A percentile compares a stretch with the other conserved stretches of the same genome.
phyloP scores from a whole-genome alignment of 257 asterid genomes.

The Rubia yunnanensis region DNA sequence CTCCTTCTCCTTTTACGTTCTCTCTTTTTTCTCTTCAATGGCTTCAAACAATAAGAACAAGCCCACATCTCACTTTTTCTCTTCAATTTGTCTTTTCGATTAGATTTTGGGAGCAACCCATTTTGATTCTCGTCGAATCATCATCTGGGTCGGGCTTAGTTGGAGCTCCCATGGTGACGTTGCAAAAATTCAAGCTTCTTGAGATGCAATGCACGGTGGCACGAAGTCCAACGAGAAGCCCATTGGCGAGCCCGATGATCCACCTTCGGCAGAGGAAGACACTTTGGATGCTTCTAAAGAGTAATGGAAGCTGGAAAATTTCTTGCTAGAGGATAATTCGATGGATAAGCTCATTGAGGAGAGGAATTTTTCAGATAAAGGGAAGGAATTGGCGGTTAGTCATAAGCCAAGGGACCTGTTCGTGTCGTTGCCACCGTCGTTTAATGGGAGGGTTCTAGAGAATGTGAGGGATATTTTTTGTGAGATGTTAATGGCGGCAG shows the following conservation, averaged over 20 bases:
- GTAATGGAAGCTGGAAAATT: conserved; percentile 19
- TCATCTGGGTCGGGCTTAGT: background rate
- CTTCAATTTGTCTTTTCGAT: too few relatives aligned
- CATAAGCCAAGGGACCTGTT: conserved; percentile 26
- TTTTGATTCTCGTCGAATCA: too few relatives aligned
- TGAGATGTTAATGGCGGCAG: conserved; percentile 8
- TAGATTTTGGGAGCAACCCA: too few relatives aligned
- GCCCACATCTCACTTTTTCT: too few relatives aligned
- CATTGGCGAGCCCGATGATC: conserved; percentile 73
- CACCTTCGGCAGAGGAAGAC: conserved; percentile 85
- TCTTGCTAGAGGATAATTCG: conserved; percentile 18
- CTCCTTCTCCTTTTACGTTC: too few relatives aligned
- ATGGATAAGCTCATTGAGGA: background rate
- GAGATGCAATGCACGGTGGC: conserved; percentile 78
- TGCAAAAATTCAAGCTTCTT: conserved; percentile 84
- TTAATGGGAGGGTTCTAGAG: conserved; percentile 28
- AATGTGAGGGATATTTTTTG: conserved; percentile 33
- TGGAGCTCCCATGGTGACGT: conserved; percentile 42
- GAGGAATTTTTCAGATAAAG: conserved; percentile 10
- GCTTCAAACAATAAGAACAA: too few relatives aligned
- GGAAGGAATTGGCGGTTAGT: conserved; percentile 20
- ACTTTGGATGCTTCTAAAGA: conserved; percentile 67
- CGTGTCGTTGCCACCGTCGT: conserved; percentile 57
- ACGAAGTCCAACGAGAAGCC: conserved; percentile 76
- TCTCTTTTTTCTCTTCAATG: too few relatives aligned